A percentile compares a stretch with the other conserved stretches of the same genome.
phyloP scores from a whole-genome alignment of 805 yeast genomes.

The Debaryomyces maramus region DNA sequence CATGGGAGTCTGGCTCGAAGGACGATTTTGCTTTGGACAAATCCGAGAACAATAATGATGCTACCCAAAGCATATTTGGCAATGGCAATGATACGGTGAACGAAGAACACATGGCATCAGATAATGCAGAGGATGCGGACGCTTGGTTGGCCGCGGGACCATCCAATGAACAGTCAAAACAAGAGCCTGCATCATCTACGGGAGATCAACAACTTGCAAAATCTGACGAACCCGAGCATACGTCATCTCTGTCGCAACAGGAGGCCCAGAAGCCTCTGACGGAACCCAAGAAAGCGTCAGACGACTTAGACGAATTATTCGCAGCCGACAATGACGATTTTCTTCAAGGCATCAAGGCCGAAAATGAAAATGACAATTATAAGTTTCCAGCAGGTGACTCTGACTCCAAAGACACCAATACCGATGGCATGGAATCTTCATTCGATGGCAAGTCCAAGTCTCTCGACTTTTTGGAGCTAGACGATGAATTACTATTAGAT shows the following conservation, averaged over 20 bases:
- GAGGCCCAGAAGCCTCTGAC: not conserved
- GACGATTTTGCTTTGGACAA: not conserved
- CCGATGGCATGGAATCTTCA: too few species aligned
- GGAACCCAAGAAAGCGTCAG: not conserved
- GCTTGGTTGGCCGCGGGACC: too few species aligned
- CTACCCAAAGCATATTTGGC: not conserved
- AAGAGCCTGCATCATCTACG: too few species aligned
- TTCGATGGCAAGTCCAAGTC: too few species aligned
- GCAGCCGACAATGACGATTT: not conserved
- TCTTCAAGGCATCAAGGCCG: not conserved
- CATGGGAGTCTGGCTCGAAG: not conserved
- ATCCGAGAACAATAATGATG: not conserved
- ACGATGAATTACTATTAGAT: constrained; percentile 31
- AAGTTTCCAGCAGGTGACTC: not conserved
- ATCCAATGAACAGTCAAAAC: too few species aligned
- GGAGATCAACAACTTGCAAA: too few species aligned
- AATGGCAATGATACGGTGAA: too few species aligned
- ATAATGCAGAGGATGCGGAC: too few species aligned
- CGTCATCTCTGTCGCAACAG: too few species aligned
- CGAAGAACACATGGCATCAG: too few species aligned
- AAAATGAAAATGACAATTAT: not conserved
- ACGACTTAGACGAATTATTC: not conserved
- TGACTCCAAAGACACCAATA: too few species aligned
- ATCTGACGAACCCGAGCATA: too few species aligned
- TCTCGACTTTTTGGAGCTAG: constrained; percentile 18